phyloP scores from a whole-genome alignment of 2,329 filamentous ascomycete genomes.

The Aspergillus viridinutans region DNA sequence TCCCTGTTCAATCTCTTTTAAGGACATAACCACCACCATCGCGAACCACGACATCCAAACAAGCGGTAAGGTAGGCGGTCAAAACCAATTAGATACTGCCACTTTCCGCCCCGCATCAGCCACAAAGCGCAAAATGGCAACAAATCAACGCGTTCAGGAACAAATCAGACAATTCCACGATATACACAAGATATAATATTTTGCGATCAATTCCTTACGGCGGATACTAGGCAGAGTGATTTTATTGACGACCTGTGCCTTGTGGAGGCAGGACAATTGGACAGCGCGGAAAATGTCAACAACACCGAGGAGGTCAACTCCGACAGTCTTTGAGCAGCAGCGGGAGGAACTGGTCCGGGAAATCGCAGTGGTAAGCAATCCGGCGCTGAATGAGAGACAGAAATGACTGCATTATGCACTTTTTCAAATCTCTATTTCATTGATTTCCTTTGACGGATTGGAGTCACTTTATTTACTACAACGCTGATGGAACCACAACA shows the following conservation, averaged over 20 bases:
- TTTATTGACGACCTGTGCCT: background rate
- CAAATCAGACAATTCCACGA: background rate
- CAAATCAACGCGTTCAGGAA: background rate
- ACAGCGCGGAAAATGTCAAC: background rate
- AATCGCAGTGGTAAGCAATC: conserved; percentile 38
- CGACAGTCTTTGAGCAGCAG: conserved; percentile 42
- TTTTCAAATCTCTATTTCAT: background rate
- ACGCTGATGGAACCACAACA: conserved; percentile 20
- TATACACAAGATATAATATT: background rate
- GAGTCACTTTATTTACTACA: background rate
- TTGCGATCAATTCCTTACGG: background rate
- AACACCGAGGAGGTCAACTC: conserved; percentile 18
- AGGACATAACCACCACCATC: background rate
- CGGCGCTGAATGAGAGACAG: background rate
- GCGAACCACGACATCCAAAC: background rate
- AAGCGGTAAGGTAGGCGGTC: background rate
- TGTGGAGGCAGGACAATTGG: background rate
- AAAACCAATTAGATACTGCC: background rate
- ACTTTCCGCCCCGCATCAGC: background rate
- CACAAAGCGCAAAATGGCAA: background rate
- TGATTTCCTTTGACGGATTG: background rate
- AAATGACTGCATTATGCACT: background rate
- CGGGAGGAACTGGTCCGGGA: conserved; percentile 40
- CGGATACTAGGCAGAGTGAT: background rate
- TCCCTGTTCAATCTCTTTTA: no score